Conservation (phyloP, 129 eudicot species). For the Mikania micrantha region DNA sequence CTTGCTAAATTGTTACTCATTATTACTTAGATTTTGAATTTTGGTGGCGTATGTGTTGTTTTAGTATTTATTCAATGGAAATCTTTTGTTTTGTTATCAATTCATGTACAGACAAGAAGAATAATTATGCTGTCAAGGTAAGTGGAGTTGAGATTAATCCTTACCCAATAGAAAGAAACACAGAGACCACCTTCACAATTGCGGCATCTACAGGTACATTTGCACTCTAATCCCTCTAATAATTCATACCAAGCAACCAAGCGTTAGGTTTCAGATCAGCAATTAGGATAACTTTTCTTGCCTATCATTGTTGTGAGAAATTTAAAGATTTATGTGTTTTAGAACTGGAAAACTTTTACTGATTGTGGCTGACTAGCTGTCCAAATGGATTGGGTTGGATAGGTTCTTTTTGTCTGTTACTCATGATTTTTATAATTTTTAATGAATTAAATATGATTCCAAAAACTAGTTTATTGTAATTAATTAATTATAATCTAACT, state of each 20-base stretch:
- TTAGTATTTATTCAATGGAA: too few relatives aligned
- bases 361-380: background rate
- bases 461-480: background rate
- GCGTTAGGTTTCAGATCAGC: background rate
- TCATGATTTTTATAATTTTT: background rate
- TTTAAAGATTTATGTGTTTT: background rate
- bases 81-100: slow-evolving; percentile 10
- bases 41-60: background rate
- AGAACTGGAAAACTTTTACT: background rate
- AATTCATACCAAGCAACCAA: background rate
- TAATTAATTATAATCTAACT: background rate
- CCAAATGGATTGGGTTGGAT: background rate
- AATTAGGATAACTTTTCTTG: background rate
- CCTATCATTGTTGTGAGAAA: background rate
- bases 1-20: background rate
- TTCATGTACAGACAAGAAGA: slow-evolving; percentile 43
- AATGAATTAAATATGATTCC: background rate
- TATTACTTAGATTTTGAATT: background rate
- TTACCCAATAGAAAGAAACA: slow-evolving; percentile 47
- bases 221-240: background rate
- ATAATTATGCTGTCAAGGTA: slow-evolving; percentile 45
- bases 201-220: slow-evolving; percentile 55
- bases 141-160: slow-evolving; percentile 57
- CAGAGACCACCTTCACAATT: slow-evolving; percentile 53
- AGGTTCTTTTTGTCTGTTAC: background rate